Conservation (phyloP, 768 basidiomycete genomes). For the Boletellus ananas region DNA sequence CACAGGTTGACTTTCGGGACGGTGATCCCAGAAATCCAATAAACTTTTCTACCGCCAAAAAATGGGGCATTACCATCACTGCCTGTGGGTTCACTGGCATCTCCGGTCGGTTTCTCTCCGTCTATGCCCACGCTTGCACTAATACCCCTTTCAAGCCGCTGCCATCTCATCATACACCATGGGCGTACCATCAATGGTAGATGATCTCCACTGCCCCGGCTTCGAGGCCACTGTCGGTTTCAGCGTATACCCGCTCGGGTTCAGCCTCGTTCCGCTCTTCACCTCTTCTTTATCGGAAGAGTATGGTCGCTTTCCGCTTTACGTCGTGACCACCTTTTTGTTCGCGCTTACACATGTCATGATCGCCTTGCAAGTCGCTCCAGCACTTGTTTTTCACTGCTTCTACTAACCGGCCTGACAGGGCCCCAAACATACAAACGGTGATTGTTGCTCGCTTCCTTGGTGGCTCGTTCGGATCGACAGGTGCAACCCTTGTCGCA, state of each 20-base stretch:
- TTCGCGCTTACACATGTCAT: slow-evolving; percentile 51
- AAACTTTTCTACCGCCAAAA: slow-evolving; percentile 35
- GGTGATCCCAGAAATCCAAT: slow-evolving; percentile 39
- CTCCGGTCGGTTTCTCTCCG: slow-evolving; percentile 22
- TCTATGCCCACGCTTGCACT: neutral
- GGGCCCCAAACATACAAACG: slow-evolving; percentile 48
- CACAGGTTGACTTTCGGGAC: slow-evolving; percentile 39
- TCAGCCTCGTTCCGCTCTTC: slow-evolving; percentile 59
- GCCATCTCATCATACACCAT: slow-evolving; percentile 50
- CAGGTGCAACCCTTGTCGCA: slow-evolving; percentile 68
- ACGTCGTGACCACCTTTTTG: slow-evolving; percentile 46
- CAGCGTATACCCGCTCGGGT: slow-evolving; percentile 55
- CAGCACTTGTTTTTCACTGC: neutral
- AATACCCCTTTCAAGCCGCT: slow-evolving; percentile 36
- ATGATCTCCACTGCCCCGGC: slow-evolving; percentile 40
- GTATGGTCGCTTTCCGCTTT: slow-evolving; percentile 61
- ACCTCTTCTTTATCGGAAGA: slow-evolving; percentile 72
- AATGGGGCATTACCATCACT: slow-evolving; percentile 40
- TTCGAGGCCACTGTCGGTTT: slow-evolving; percentile 48
- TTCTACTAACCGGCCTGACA: slow-evolving; percentile 13
- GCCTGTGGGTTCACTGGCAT: slow-evolving; percentile 34
- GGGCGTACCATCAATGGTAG: slow-evolving; percentile 55
- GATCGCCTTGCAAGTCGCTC: slow-evolving; percentile 25
- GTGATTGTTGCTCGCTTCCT: slow-evolving; percentile 67
- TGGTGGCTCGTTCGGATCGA: slow-evolving; percentile 64